Base-by-base conservation (phyloP, 176 grass and related monocot species). In the Musa itinerans region DNA sequence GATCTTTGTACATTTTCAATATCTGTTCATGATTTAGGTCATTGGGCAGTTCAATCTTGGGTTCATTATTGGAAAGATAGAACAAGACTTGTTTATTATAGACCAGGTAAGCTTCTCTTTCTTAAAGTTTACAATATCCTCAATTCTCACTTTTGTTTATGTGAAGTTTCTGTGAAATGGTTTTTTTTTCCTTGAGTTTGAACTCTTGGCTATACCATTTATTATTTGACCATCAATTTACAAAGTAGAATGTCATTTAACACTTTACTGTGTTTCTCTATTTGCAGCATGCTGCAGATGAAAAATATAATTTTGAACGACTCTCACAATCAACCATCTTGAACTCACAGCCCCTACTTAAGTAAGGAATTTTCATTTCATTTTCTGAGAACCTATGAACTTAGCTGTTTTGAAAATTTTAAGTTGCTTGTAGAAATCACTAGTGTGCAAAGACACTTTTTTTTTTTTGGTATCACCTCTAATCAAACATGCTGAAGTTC, bases 31-130 rank as follows among this genome's bases (percentile, higher is more conserved):
- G 16, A 16, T 87, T 84, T 70, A 98, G 94, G 88, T 98, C 79
- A 79, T 93, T 68, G 94, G 94, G 75, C 94, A 93, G 83, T 98
- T 98, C 82, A 98, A 98, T 91, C 94, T 98, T 80, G 94, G 94
- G 79, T 98, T 98, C 74, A 98, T 98, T 85, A 90, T 98, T 74
- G 94, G 86, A 72, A 98, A 90, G 69, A 83, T 98, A 22, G 78
- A 84, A 6, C 78, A 98, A 72, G 90, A 98, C 80, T 87, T 98
- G 34, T 98, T 98, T 89, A 93, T 98, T 79, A 78, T 98, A 69
- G 94, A 98, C 87, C 94, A 98, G 90, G 94, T 98, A 85, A 77
- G 49, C 53, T 34, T 72, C n/a, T 71, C 52, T 71, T 72, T 84
- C 16, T 57, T 55, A 54, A 54, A 73, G 3, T 14, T 50, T 20